Conservation (phyloP, 805 yeast genomes). For the Cyberlindnera lachancei region DNA sequence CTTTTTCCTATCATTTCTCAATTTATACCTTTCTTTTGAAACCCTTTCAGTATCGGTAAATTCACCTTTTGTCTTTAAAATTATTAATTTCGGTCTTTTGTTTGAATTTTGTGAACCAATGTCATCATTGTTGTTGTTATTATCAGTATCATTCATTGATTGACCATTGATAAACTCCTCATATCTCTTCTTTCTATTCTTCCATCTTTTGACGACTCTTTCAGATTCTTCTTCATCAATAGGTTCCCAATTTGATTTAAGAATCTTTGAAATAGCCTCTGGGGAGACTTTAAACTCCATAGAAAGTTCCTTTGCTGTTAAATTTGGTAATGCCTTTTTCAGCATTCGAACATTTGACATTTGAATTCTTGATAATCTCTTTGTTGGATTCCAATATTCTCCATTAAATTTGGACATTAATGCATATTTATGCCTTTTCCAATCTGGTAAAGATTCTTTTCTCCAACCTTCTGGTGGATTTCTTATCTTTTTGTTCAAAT, state of each 20-base stretch:
- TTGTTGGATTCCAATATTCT: conserved; percentile 58
- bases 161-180: too few species aligned
- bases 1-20: conserved; percentile 2
- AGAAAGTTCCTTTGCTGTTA: conserved; percentile 53
- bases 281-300: conserved; percentile 65
- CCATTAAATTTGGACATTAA: conserved; percentile 52
- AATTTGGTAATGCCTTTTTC: conserved; percentile 49
- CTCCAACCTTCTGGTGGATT: conserved; percentile 39
- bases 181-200: conserved; percentile 35
- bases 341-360: conserved; percentile 58
- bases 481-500: conserved; percentile 15
- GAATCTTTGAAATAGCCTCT: conserved; percentile 72
- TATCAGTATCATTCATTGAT: too few species aligned
- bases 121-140: too few species aligned
- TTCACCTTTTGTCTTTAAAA: too few species aligned
- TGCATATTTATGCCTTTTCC: conserved; percentile 66
- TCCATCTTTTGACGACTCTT: conserved; percentile 44
- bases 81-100: too few species aligned
- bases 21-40: too few species aligned
- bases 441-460: conserved; percentile 41
- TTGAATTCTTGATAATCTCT: conserved; percentile 57
- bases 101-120: too few species aligned
- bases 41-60: too few species aligned
- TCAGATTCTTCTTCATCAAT: conserved; percentile 44
- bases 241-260: conserved; percentile 75